A percentile compares a stretch with the other conserved stretches of the same genome.
These are phyloP conservation scores for Aspergillus campestris DNA, from an alignment of 495 filamentous ascomycete species.

Conservation along the genomic window DNA sequence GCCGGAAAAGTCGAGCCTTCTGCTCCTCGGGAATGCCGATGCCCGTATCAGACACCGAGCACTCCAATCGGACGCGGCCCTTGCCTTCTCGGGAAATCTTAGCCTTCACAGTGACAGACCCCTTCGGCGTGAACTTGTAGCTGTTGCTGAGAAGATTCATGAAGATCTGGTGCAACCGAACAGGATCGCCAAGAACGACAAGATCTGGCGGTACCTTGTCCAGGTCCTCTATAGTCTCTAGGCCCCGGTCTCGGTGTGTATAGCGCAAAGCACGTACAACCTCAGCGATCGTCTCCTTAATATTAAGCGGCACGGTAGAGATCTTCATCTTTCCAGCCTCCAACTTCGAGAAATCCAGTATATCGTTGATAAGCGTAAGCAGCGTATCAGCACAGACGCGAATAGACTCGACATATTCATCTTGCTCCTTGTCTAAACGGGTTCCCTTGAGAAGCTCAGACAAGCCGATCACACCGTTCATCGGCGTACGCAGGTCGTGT, in stretches of 20 bases:
- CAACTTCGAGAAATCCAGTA: slow-evolving; percentile 87
- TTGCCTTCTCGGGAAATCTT: slow-evolving; percentile 60
- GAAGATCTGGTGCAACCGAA: slow-evolving; percentile 84
- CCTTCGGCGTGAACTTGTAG: slow-evolving; percentile 86
- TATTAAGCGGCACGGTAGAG: slow-evolving; percentile 74
- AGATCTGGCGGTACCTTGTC: slow-evolving; percentile 56
- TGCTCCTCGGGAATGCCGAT: slow-evolving; percentile 82
- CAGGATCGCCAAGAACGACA: slow-evolving; percentile 83
- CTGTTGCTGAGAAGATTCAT: slow-evolving; percentile 91
- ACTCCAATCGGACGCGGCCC: slow-evolving; percentile 63
- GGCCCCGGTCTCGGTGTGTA: slow-evolving; percentile 68
- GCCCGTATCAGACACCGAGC: slow-evolving; percentile 83
- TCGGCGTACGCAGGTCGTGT: slow-evolving; percentile 75
- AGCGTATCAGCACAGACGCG: slow-evolving; percentile 83
- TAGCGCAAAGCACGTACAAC: slow-evolving; percentile 80
- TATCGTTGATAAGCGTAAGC: slow-evolving; percentile 91
- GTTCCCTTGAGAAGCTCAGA: slow-evolving; percentile 79
- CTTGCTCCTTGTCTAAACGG: slow-evolving; percentile 67
- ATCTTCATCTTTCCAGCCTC: slow-evolving; percentile 95
- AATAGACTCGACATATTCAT: slow-evolving; percentile 88
- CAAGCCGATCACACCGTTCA: slow-evolving; percentile 87
- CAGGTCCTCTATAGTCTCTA: slow-evolving; percentile 65
- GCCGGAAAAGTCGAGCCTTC: slow-evolving; percentile 74
- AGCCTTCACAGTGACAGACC: slow-evolving; percentile 72
- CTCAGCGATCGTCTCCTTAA: slow-evolving; percentile 78